A percentile compares a stretch with the other conserved stretches of the same genome.
Evolutionary conservation across 306 rosid species (phyloP).

Genomic region (Argentina anserina): DNA sequence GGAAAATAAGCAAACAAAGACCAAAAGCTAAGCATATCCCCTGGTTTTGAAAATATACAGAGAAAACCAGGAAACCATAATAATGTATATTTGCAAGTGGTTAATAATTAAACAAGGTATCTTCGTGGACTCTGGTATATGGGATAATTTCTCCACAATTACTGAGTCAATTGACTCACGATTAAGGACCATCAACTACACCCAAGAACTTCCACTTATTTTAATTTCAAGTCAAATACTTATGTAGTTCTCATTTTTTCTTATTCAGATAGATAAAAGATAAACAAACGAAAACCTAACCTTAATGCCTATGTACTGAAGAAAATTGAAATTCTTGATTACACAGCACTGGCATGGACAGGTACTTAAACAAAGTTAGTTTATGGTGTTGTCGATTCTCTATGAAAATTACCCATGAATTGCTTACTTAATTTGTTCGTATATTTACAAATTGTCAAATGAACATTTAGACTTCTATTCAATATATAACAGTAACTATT

Average conservation of each 20-base stretch:
- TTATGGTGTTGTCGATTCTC: no score
- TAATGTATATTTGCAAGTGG: background rate
- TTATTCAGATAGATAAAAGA: background rate
- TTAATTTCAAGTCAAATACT: slow-evolving; percentile 7
- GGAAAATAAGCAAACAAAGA: slow-evolving; percentile 7
- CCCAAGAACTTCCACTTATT: background rate
- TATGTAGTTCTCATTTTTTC: background rate
- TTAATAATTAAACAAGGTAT: background rate
- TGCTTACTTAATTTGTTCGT: no score
- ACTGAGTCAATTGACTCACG: background rate
- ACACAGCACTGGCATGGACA: background rate
- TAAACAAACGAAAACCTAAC: background rate
- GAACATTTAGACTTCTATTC: no score
- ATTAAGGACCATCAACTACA: background rate
- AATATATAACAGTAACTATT: no score
- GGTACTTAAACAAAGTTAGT: no score
- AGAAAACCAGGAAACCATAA: background rate
- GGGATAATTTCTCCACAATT: background rate
- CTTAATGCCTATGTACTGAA: no score
- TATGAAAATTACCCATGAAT: no score
- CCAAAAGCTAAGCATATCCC: background rate
- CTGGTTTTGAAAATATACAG: background rate
- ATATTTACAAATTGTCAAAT: no score
- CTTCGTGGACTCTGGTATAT: background rate
- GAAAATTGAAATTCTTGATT: background rate